These are phyloP conservation scores for Kazachstania psychrophila DNA, from an alignment of 805 yeast species.

Conservation along the genomic window DNA sequence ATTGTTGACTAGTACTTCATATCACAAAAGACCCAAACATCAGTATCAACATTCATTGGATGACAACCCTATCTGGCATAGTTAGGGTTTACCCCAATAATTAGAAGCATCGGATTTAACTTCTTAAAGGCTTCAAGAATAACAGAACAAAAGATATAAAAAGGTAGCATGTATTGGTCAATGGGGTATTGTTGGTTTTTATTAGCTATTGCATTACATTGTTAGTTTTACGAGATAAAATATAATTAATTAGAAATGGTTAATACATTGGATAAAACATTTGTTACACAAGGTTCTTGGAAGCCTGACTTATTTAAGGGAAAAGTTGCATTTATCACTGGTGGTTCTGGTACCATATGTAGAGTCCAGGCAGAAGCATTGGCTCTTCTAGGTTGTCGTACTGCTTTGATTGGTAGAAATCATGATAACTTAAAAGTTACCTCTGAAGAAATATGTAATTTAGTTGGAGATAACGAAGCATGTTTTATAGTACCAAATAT, in stretches of 20 bases:
- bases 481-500: constrained; percentile 54
- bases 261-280: constrained; percentile 24
- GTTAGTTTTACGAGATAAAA: not conserved
- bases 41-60: too few relatives aligned
- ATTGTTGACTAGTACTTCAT: too few relatives aligned
- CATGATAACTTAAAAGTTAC: constrained; percentile 53
- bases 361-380: constrained; percentile 81
- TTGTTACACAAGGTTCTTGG: constrained; percentile 28
- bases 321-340: constrained; percentile 85
- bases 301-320: constrained; percentile 66
- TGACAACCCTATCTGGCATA: too few relatives aligned
- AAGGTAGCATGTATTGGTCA: not conserved
- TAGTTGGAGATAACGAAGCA: constrained; percentile 40
- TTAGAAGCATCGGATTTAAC: too few relatives aligned
- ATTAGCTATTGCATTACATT: too few relatives aligned
- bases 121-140: too few relatives aligned
- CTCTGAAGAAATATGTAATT: constrained; percentile 51
- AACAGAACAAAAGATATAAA: too few relatives aligned
- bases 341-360: constrained; percentile 96
- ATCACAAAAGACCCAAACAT: too few relatives aligned
- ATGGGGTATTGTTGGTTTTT: too few relatives aligned
- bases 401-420: constrained; percentile 77
- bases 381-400: constrained; percentile 76
- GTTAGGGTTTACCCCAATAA: too few relatives aligned
- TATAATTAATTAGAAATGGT: constrained; percentile 11